These are phyloP conservation scores for Yarrowia keelungensis DNA, from an alignment of 805 yeast species.

Conservation along the genomic window DNA sequence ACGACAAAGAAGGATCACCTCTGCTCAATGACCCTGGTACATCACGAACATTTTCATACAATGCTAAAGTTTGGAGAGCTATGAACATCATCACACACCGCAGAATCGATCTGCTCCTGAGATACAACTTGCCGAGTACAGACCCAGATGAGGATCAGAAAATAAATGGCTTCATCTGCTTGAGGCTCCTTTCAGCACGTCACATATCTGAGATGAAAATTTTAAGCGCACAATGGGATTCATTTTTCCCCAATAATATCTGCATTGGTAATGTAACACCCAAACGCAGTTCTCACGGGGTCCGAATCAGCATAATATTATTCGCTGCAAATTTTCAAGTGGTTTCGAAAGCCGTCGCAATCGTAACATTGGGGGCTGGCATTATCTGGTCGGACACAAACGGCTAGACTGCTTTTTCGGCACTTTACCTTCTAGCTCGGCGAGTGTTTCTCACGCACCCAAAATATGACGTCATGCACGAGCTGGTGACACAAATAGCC, in stretches of 20 bases:
- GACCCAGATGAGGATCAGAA: background rate
- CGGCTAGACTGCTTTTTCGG: background rate
- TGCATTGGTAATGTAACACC: slow-evolving; percentile 15
- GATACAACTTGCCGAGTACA: too few relatives aligned
- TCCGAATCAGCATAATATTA: slow-evolving; percentile 2
- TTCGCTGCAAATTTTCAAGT: background rate
- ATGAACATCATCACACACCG: too few relatives aligned
- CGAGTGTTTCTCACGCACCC: background rate
- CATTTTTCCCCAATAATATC: slow-evolving; percentile 6
- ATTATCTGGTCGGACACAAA: background rate
- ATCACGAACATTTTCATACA: too few relatives aligned
- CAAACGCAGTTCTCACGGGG: slow-evolving; percentile 4
- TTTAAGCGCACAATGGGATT: slow-evolving; percentile 28
- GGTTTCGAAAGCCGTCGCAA: background rate
- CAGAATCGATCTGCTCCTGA: too few relatives aligned
- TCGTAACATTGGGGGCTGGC: background rate
- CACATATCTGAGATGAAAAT: background rate
- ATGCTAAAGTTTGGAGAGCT: too few relatives aligned
- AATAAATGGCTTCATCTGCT: background rate
- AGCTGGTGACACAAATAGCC: slow-evolving; percentile 5
- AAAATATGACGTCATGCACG: slow-evolving; percentile 3
- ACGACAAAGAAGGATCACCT: too few relatives aligned
- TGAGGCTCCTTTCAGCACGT: background rate
- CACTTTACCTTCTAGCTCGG: background rate
- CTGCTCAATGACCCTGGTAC: too few relatives aligned